A percentile compares a stretch with the other conserved stretches of the same genome.
Conservation (phyloP, 345 rosid genomes). For the Noccaea bulbosa region DNA sequence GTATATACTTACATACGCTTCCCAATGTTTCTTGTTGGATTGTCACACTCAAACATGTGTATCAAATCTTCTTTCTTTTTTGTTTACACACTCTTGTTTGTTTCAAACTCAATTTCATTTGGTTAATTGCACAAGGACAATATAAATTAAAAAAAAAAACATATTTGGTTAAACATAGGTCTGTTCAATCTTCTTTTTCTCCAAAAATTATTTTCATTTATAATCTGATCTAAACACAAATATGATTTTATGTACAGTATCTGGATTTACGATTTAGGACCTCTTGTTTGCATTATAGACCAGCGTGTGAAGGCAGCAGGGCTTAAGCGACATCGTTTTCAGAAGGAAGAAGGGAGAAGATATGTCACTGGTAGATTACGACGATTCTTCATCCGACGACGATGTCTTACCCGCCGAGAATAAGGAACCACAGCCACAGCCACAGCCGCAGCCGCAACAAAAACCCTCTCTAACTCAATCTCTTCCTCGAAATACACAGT, state of each 20-base stretch:
- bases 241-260: background rate
- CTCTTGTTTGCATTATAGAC: background rate
- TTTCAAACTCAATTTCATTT: constrained; percentile 14
- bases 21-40: constrained; percentile 23
- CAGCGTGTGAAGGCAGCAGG: background rate
- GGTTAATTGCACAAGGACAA: constrained; percentile 12
- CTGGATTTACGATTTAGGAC: background rate
- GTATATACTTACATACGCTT: constrained; percentile 38
- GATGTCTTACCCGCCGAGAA: constrained; percentile 6
- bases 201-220: background rate
- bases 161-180: background rate
- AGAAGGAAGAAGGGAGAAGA: constrained; percentile 13
- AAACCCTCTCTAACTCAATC: constrained; percentile 13
- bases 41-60: constrained; percentile 18
- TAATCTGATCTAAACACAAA: background rate
- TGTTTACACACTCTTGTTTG: constrained; percentile 20
- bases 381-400: constrained; percentile 45
- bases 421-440: constrained; percentile 10
- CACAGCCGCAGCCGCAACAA: background rate
- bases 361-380: constrained; percentile 45
- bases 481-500: constrained; percentile 20
- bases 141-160: background rate
- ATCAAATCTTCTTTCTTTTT: constrained; percentile 18
- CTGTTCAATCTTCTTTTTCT: background rate
- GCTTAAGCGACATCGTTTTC: constrained; percentile 20